Evolutionary conservation across 768 basidiomycete species (phyloP).

Genomic region (Boletus coccyginus): DNA sequence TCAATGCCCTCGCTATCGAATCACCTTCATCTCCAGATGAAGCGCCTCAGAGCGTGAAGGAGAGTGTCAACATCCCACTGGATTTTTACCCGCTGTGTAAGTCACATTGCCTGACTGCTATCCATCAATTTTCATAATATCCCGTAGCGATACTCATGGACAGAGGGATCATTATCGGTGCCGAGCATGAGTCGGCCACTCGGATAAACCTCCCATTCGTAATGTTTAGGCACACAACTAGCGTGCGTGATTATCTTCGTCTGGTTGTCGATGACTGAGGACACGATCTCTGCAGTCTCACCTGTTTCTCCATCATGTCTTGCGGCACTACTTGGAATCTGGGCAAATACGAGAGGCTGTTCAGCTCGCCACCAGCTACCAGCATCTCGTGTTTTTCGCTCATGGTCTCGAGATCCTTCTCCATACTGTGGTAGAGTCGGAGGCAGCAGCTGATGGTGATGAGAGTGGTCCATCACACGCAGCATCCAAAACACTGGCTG

Average conservation of each 20-base stretch:
- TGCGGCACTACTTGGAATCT: constrained; percentile 76
- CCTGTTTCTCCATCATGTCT: constrained; percentile 89
- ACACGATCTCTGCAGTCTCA: constrained; percentile 61
- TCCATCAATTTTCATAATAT: background rate
- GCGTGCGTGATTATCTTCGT: constrained; percentile 47
- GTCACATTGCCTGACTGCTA: constrained; percentile 17
- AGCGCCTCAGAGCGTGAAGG: constrained; percentile 61
- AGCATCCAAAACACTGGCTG: constrained; percentile 47
- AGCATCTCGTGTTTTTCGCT: constrained; percentile 85
- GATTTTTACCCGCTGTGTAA: constrained; percentile 96
- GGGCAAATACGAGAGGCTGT: constrained; percentile 72
- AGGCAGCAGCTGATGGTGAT: constrained; percentile 43
- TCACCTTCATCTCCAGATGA: constrained; percentile 40
- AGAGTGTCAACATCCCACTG: constrained; percentile 88
- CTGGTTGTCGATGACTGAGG: constrained; percentile 1
- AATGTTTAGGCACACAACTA: constrained; percentile 89
- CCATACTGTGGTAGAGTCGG: constrained; percentile 89
- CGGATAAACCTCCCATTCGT: constrained; percentile 80
- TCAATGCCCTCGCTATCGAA: constrained; percentile 93
- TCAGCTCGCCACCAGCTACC: constrained; percentile 81
- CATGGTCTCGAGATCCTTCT: constrained; percentile 94
- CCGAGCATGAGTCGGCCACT: constrained; percentile 81
- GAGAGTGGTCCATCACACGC: constrained; percentile 19
- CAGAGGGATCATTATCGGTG: constrained; percentile 97
- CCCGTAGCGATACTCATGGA: constrained; percentile 91